phyloP scores from a whole-genome alignment of 2,329 filamentous ascomycete genomes.

The Madurella mycetomatis region DNA sequence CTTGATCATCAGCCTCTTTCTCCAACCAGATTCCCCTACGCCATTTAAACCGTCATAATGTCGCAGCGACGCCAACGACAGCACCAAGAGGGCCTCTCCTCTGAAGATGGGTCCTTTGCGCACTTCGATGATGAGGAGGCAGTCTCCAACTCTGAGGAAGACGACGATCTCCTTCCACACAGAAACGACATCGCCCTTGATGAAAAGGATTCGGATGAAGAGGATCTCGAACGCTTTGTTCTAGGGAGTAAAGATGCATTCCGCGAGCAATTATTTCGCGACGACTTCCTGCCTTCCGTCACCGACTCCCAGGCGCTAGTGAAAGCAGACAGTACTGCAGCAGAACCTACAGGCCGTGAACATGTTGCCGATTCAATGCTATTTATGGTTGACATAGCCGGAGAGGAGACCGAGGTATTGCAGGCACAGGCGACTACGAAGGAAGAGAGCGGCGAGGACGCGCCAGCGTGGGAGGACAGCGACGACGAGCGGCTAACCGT shows the following conservation, averaged over 20 bases:
- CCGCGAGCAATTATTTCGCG: constrained; percentile 63
- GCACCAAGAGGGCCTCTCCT: constrained; percentile 18
- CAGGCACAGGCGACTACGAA: constrained; percentile 17
- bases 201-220: constrained; percentile 72
- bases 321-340: constrained; percentile 8
- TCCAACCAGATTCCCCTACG: neutral
- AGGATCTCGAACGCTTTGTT: constrained; percentile 80
- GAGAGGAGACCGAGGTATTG: constrained; percentile 30
- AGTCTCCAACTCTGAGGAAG: constrained; percentile 13
- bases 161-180: constrained; percentile 9
- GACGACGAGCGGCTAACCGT: constrained; percentile 86
- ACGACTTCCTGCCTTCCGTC: constrained; percentile 50
- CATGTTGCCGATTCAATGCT: constrained; percentile 72
- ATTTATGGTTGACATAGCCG: constrained; percentile 71
- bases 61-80: constrained; percentile 19
- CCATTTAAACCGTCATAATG: constrained; percentile 12
- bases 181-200: constrained; percentile 7
- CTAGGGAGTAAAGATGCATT: constrained; percentile 87
- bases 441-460: constrained; percentile 31
- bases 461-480: constrained; percentile 84
- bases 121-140: constrained; percentile 27
- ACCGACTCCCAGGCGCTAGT: constrained; percentile 27
- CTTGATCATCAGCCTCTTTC: constrained; percentile 7
- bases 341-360: constrained; percentile 25
- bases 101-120: constrained; percentile 27